These are phyloP conservation scores for Hypomontagnella submonticulosa DNA, from an alignment of 495 filamentous ascomycete genomes.

Conservation along the genomic window DNA sequence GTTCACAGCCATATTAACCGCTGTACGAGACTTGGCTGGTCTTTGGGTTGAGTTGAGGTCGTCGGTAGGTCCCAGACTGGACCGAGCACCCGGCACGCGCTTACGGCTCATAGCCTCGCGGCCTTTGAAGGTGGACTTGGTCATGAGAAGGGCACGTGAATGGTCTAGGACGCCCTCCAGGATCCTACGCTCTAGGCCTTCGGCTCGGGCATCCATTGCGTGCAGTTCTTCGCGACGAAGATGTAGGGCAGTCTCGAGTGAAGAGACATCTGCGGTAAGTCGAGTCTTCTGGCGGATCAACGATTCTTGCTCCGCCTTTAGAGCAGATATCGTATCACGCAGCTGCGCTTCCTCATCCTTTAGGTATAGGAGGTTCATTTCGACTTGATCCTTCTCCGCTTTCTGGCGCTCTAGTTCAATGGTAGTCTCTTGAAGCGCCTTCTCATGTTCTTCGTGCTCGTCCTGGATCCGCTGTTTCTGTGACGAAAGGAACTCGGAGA, in stretches of 20 bases:
- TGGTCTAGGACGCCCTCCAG: slow-evolving; percentile 96
- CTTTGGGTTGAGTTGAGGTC: slow-evolving; percentile 34
- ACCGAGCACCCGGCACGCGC: slow-evolving; percentile 68
- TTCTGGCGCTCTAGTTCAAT: slow-evolving; percentile 80
- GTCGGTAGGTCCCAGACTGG: slow-evolving; percentile 43
- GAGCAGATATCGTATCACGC: slow-evolving; percentile 52
- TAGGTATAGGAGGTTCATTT: slow-evolving; percentile 74
- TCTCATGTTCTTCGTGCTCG: slow-evolving; percentile 81
- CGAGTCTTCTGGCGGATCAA: slow-evolving; percentile 77
- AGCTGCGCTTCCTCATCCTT: slow-evolving; percentile 59
- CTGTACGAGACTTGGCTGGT: slow-evolving; percentile 56
- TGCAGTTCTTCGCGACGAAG: slow-evolving; percentile 91
- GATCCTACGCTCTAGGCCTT: slow-evolving; percentile 88
- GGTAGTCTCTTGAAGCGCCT: slow-evolving; percentile 82
- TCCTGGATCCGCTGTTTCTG: slow-evolving; percentile 83
- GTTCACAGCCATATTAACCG: slow-evolving; percentile 58
- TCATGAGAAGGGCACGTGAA: slow-evolving; percentile 83
- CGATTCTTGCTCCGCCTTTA: slow-evolving; percentile 76
- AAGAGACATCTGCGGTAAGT: slow-evolving; percentile 83
- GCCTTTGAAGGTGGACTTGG: slow-evolving; percentile 61
- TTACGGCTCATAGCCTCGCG: slow-evolving; percentile 74
- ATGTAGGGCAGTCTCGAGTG: slow-evolving; percentile 86
- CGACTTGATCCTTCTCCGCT: slow-evolving; percentile 82
- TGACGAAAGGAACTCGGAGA: slow-evolving; percentile 83
- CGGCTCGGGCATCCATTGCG: slow-evolving; percentile 86